A percentile compares a stretch with the other conserved stretches of the same genome.
phyloP scores from a whole-genome alignment of 1,284 basidiomycete genomes.

The Flammula alnicola region DNA sequence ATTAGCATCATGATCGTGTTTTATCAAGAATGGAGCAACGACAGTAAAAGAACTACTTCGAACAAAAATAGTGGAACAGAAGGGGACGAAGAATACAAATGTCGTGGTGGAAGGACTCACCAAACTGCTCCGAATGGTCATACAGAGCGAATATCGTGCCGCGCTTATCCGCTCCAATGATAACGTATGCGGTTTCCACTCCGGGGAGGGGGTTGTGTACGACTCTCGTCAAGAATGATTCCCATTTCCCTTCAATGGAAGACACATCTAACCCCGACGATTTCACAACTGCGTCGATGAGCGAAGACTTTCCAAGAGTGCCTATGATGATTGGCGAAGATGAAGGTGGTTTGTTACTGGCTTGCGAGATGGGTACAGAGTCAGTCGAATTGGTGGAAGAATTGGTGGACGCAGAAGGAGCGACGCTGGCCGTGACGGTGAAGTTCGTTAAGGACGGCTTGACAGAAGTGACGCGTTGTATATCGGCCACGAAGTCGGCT shows the following conservation, averaged over 20 bases:
- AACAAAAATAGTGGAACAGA: conserved; percentile 2
- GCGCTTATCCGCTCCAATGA: conserved; percentile 69
- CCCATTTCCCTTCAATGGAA: conserved; percentile 65
- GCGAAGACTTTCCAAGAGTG: conserved; percentile 64
- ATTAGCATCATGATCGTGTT: conserved; percentile 12
- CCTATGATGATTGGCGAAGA: conserved; percentile 62
- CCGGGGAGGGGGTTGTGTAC: conserved; percentile 63
- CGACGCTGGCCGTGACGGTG: conserved; percentile 35
- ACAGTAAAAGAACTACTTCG: not conserved
- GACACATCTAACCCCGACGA: conserved; percentile 58
- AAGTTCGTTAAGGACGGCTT: conserved; percentile 53
- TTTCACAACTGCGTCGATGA: conserved; percentile 61
- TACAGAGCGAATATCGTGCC: conserved; percentile 73
- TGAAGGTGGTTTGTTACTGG: conserved; percentile 20
- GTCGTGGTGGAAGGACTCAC: conserved; percentile 39
- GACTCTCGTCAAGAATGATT: conserved; percentile 57
- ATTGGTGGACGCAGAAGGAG: not conserved
- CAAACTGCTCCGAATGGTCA: conserved; percentile 75
- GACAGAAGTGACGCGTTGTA: conserved; percentile 61
- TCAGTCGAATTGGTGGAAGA: not conserved
- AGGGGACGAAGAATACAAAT: not conserved
- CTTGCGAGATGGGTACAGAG: conserved; percentile 2
- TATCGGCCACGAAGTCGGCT: conserved; percentile 62
- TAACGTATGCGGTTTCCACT: conserved; percentile 62
- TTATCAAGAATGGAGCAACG: not conserved